Conservation (phyloP, 345 rosid genomes). For the Rhizophora mangle region DNA sequence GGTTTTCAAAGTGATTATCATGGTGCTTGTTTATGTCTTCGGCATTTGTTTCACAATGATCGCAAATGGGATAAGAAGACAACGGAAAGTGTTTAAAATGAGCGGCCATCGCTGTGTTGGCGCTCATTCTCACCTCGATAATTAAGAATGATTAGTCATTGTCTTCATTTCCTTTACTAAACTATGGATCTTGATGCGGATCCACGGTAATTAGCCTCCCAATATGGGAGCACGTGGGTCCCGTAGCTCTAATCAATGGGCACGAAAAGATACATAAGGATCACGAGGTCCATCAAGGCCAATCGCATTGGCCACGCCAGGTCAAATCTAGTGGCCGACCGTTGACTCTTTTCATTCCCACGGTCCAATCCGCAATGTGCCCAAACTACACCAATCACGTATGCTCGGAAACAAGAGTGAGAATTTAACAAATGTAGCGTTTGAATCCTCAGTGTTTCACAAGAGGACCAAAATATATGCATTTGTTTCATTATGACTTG, state of each 20-base stretch:
- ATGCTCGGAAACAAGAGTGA: background rate
- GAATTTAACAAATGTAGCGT: no score
- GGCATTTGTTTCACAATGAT: no score
- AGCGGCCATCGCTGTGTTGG: no score
- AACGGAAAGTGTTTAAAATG: no score
- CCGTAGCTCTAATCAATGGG: slow-evolving; percentile 18
- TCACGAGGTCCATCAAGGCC: slow-evolving; percentile 19
- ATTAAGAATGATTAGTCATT: slow-evolving; percentile 23
- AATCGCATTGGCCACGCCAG: background rate
- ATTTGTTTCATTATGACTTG: no score
- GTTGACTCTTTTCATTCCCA: slow-evolving; percentile 1
- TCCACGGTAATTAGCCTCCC: slow-evolving; percentile 11
- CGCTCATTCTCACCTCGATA: background rate
- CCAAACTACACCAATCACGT: no score
- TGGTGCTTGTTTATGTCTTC: no score
- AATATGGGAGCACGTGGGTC: slow-evolving; percentile 26
- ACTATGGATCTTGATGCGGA: background rate
- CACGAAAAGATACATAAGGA: slow-evolving; percentile 9
- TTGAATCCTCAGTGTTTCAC: no score
- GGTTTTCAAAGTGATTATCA: no score
- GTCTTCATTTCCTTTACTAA: background rate
- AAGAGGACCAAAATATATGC: background rate
- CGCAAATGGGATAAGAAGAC: no score
- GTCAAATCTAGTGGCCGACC: slow-evolving; percentile 27
- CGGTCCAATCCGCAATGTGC: background rate